A percentile compares a stretch with the other conserved stretches of the same genome.
These are phyloP conservation scores for Termitomyces sp. DNA, from an alignment of 768 basidiomycete genomes.

Conservation along the genomic window DNA sequence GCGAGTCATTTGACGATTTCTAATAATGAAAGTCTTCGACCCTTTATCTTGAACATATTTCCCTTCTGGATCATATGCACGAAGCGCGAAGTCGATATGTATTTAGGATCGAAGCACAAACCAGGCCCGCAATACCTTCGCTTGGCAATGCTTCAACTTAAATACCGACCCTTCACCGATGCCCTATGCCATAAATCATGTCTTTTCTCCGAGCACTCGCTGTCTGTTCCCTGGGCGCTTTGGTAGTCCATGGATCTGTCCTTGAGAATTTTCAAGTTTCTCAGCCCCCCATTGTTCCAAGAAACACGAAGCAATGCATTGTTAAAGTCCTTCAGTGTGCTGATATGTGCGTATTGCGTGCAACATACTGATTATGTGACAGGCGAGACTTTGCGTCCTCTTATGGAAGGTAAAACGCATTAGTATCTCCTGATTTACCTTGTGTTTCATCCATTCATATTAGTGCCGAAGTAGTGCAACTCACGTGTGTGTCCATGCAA, in stretches of 20 bases:
- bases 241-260: conserved; percentile 37
- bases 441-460: neutral
- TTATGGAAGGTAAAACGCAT: conserved; percentile 47
- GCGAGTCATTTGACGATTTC: conserved; percentile 7
- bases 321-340: conserved; percentile 58
- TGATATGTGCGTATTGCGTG: neutral
- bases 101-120: neutral
- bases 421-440: neutral
- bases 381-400: conserved; percentile 74
- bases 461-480: conserved; percentile 62
- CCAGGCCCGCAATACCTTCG: neutral
- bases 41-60: neutral
- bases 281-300: conserved; percentile 67
- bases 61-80: neutral
- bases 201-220: conserved; percentile 11
- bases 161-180: neutral
- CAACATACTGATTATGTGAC: neutral
- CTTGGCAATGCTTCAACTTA: neutral
- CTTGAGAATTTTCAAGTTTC: conserved; percentile 66
- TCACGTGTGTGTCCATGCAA: conserved; percentile 36
- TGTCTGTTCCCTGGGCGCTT: conserved; percentile 11
- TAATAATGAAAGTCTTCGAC: neutral
- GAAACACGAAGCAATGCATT: conserved; percentile 56
- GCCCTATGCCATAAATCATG: conserved; percentile 9
- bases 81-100: neutral